phyloP scores from a whole-genome alignment of 192 early-diverging fungal genomes.

The Linnemannia zychae region DNA sequence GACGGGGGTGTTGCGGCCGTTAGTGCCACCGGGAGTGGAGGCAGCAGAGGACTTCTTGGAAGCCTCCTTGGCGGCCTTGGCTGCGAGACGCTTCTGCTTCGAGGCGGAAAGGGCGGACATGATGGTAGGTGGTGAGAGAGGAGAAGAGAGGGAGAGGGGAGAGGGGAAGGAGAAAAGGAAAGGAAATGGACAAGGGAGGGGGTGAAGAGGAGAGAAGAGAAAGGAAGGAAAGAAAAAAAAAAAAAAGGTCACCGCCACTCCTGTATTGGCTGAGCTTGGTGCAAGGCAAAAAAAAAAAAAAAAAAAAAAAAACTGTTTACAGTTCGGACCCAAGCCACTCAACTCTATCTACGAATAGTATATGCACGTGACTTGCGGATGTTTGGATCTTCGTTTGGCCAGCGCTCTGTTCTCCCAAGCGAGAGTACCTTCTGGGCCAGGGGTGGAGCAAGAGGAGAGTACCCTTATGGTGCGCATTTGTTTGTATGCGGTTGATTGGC shows the following conservation, averaged over 20 bases:
- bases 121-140: conserved; percentile 13
- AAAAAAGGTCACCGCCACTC: neutral
- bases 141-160: neutral
- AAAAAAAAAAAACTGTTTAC: conserved; percentile 1
- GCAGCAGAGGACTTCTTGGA: conserved; percentile 53
- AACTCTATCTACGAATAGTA: neutral
- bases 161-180: conserved; percentile 15
- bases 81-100: conserved; percentile 86
- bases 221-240: conserved; percentile 16
- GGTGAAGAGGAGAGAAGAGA: neutral
- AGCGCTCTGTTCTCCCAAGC: no score
- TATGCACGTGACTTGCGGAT: neutral
- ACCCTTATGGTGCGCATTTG: neutral
- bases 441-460: neutral
- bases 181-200: conserved; percentile 8
- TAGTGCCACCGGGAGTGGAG: conserved; percentile 44
- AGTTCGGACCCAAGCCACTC: conserved; percentile 1
- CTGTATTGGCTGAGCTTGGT: neutral
- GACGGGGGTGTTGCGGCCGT: conserved; percentile 42
- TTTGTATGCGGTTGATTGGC: neutral
- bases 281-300: neutral
- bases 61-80: conserved; percentile 75
- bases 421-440: neutral
- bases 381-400: no score
- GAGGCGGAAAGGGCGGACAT: conserved; percentile 69